phyloP scores from a whole-genome alignment of 441 rosid genomes.

The Populus trichocarpa region DNA sequence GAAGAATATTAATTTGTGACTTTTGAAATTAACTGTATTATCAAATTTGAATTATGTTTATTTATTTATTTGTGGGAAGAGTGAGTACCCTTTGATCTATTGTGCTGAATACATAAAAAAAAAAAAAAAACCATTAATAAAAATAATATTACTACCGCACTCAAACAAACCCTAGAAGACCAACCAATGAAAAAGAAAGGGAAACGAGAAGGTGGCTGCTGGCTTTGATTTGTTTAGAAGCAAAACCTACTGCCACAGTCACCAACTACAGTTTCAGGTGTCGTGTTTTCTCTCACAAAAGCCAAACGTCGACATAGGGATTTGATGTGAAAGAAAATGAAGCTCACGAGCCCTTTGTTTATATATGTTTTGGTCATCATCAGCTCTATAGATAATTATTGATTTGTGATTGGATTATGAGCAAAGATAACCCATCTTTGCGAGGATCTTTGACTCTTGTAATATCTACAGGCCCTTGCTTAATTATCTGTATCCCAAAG shows the following conservation, averaged over 20 bases:
- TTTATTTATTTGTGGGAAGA: too few species aligned
- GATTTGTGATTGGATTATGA: slow-evolving; percentile 18
- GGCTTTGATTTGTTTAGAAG: slow-evolving; percentile 18
- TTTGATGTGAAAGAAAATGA: not conserved
- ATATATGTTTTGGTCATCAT: not conserved
- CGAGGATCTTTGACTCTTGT: slow-evolving; percentile 44
- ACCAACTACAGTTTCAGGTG: slow-evolving; percentile 6
- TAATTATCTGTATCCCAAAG: slow-evolving; percentile 24
- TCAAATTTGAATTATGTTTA: too few species aligned
- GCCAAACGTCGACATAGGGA: not conserved
- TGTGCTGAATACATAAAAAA: too few species aligned
- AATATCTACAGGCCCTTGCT: slow-evolving; percentile 5
- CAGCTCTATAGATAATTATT: too few species aligned
- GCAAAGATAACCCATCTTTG: slow-evolving; percentile 3
- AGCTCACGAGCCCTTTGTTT: not conserved
- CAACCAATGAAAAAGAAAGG: not conserved
- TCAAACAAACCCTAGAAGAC: not conserved
- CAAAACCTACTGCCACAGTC: slow-evolving; percentile 10
- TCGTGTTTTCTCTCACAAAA: slow-evolving; percentile 5
- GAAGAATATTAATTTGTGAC: too few species aligned
- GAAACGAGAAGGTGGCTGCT: slow-evolving; percentile 15
- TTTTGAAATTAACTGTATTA: too few species aligned
- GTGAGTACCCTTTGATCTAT: too few species aligned
- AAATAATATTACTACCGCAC: not conserved
- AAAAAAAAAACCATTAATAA: not conserved